These are phyloP conservation scores for Coemansia sp. DNA, from an alignment of 371 early-diverging fungal species.

Conservation along the genomic window DNA sequence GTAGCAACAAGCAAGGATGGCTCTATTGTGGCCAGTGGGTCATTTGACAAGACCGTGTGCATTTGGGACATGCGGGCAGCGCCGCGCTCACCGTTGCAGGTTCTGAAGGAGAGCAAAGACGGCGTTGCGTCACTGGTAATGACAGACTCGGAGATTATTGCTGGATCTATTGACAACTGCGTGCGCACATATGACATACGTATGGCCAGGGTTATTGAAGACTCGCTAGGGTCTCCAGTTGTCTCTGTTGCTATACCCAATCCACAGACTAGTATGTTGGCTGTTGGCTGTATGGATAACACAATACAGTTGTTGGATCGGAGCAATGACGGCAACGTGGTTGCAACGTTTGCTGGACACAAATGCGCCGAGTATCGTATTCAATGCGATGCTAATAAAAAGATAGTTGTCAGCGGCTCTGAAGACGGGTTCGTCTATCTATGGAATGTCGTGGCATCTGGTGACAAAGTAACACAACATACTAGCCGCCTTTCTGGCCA, in stretches of 20 bases:
- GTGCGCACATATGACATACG: slow-evolving; percentile 85
- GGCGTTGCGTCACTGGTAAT: slow-evolving; percentile 78
- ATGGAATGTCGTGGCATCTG: slow-evolving; percentile 81
- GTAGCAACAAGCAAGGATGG: slow-evolving; percentile 80
- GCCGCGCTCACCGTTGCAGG: slow-evolving; percentile 73
- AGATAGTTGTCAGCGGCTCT: slow-evolving; percentile 81
- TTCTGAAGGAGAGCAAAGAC: slow-evolving; percentile 86
- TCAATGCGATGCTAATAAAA: slow-evolving; percentile 69
- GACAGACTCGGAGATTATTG: slow-evolving; percentile 69
- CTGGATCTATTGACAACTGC: slow-evolving; percentile 82
- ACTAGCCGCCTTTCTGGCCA: slow-evolving; percentile 32
- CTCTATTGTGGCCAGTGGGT: slow-evolving; percentile 79
- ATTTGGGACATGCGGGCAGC: slow-evolving; percentile 85
- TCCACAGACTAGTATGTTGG: slow-evolving; percentile 58
- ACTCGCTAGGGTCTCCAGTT: slow-evolving; percentile 78
- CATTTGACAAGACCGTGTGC: slow-evolving; percentile 86
- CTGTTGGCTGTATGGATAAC: slow-evolving; percentile 73
- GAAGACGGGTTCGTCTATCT: slow-evolving; percentile 85
- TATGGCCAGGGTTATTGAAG: slow-evolving; percentile 66
- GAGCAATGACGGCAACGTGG: slow-evolving; percentile 71
- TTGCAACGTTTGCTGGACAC: slow-evolving; percentile 78
- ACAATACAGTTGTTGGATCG: slow-evolving; percentile 83
- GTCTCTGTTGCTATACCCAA: slow-evolving; percentile 75
- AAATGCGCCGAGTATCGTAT: slow-evolving; percentile 74
- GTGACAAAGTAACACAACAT: slow-evolving; percentile 29